Percentiles rank a stretch among this genome's conserved stretches.
Conservation (phyloP, 2,329 filamentous ascomycete species). For the Monosporascus ibericus region DNA sequence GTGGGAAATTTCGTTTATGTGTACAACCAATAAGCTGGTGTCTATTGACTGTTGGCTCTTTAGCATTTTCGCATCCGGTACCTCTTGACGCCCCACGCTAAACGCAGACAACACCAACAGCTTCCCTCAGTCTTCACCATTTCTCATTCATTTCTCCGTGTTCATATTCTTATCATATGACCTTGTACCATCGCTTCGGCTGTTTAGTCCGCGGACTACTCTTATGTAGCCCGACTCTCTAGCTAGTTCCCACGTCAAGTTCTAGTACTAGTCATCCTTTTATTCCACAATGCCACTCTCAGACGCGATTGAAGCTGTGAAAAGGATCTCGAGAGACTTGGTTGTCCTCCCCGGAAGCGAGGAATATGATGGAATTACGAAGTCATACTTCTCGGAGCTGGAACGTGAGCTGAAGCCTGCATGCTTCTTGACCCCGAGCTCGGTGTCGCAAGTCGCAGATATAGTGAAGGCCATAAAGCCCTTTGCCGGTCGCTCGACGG, state of each 20-base stretch:
- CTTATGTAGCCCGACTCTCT: neutral
- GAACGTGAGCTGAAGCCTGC: constrained; percentile 10
- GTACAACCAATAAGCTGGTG: too few species aligned
- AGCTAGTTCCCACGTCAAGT: neutral
- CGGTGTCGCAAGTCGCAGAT: constrained; percentile 6
- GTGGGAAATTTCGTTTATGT: too few species aligned
- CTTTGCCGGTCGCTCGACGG: neutral
- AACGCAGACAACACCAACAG: too few species aligned
- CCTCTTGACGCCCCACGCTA: too few species aligned
- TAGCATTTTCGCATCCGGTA: too few species aligned
- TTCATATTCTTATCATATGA: too few species aligned
- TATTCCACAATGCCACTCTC: neutral
- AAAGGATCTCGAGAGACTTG: constrained; percentile 3
- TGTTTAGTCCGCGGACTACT: neutral
- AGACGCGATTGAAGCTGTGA: neutral
- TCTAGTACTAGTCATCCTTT: neutral
- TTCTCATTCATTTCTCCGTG: too few species aligned
- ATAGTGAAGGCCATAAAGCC: constrained; percentile 6
- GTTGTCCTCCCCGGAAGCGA: constrained; percentile 4
- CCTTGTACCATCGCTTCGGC: neutral
- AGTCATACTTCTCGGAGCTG: constrained; percentile 11
- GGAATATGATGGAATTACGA: constrained; percentile 5
- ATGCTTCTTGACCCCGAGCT: constrained; percentile 9
- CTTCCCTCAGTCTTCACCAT: too few species aligned
- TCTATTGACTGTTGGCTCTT: too few species aligned